These are phyloP conservation scores for Monosporozyma siamensis DNA, from an alignment of 805 yeast genomes.

Conservation along the genomic window DNA sequence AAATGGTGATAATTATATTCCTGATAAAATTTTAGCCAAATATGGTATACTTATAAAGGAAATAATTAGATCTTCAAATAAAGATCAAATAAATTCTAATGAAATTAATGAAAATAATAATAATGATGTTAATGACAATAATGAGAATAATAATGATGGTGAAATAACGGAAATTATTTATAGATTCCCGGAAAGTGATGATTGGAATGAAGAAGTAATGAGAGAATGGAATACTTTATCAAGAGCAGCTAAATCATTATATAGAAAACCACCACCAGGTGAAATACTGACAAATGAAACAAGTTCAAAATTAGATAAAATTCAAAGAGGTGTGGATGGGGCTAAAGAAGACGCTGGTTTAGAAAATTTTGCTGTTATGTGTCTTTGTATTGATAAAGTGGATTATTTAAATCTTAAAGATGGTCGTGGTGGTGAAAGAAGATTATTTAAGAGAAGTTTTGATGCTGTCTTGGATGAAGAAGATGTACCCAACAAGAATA, in stretches of 20 bases:
- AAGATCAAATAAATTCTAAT: not conserved
- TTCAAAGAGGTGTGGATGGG: constrained; percentile 78
- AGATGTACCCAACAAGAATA: too few relatives aligned
- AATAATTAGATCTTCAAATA: not conserved
- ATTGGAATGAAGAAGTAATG: constrained; percentile 57
- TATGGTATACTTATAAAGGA: constrained; percentile 5
- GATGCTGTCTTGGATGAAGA: constrained; percentile 5
- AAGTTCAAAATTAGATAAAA: constrained; percentile 53
- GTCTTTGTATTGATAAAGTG: constrained; percentile 59
- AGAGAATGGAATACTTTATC: constrained; percentile 59
- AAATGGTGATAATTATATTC: constrained; percentile 8
- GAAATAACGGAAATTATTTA: constrained; percentile 3
- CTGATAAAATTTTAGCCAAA: not conserved
- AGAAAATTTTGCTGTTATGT: constrained; percentile 60
- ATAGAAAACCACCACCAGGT: constrained; percentile 70
- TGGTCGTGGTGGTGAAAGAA: constrained; percentile 29
- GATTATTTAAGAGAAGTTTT: constrained; percentile 15
- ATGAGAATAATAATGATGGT: constrained; percentile 4
- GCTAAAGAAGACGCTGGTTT: constrained; percentile 50
- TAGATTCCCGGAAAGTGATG: constrained; percentile 32
- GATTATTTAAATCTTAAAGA: constrained; percentile 58
- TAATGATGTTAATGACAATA: constrained; percentile 1
- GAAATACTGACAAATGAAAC: constrained; percentile 45
- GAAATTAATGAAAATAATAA: constrained; percentile 2
- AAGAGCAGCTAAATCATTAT: constrained; percentile 50